Evolutionary conservation across 2,329 filamentous ascomycete genomes (phyloP).

Genomic region (Teratosphaeria pseudoeucalypti): DNA sequence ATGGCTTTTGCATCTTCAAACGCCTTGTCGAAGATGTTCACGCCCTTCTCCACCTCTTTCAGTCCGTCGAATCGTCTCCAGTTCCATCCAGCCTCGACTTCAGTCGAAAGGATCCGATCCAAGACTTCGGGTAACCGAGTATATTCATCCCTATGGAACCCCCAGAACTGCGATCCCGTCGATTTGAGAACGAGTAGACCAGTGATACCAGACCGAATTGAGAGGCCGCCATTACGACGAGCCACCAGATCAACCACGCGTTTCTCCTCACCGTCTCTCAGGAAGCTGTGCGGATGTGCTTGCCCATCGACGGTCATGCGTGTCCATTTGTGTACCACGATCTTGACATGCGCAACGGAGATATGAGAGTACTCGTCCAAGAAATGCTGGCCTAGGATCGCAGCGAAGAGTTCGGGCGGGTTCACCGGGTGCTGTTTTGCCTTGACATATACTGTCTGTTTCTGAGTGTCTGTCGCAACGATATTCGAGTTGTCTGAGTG

Average conservation of each 20-base stretch:
- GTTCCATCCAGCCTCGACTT: constrained; percentile 76
- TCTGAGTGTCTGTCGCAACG: constrained; percentile 94
- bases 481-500: constrained; percentile 87
- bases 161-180: constrained; percentile 91
- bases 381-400: constrained; percentile 79
- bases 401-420: constrained; percentile 84
- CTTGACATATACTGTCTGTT: constrained; percentile 83
- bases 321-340: constrained; percentile 83
- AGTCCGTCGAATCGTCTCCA: constrained; percentile 65
- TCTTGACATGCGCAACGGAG: constrained; percentile 66
- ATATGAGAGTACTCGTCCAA: constrained; percentile 82
- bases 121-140: constrained; percentile 83
- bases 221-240: constrained; percentile 56
- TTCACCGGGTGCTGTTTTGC: constrained; percentile 89
- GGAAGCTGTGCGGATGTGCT: constrained; percentile 90
- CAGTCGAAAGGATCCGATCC: constrained; percentile 92
- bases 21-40: constrained; percentile 63
- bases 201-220: constrained; percentile 65
- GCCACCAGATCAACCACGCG: constrained; percentile 69
- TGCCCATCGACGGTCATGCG: constrained; percentile 78
- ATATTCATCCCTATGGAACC: constrained; percentile 86
- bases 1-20: constrained; percentile 70
- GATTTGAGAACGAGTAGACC: constrained; percentile 88
- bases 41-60: constrained; percentile 54
- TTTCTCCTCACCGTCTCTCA: constrained; percentile 79